Base-by-base conservation (phyloP, 192 early-diverging fungal species). In the Podila clonocystis region DNA sequence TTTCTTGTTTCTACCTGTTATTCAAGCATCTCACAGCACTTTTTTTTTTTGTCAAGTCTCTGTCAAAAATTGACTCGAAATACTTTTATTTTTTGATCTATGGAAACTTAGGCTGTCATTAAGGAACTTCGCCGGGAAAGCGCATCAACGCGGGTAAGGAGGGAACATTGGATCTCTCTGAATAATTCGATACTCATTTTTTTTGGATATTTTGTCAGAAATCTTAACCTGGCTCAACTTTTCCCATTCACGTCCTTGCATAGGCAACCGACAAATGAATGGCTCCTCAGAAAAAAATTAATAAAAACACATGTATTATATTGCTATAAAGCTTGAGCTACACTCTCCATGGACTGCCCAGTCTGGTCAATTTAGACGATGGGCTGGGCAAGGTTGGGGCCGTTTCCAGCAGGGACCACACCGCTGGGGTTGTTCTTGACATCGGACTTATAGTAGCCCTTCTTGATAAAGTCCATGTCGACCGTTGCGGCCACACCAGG, bases 391-490 rank as follows among this genome's bases (percentile, higher is more conserved):
- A 80, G 67, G 71, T 80, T 69, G 24, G 93, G 93, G 22, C 94
- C 94, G 48, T 86, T 90, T 66, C 90, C 90, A 17, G 90, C 82
- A 19, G 95, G 94, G 20, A 97, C 92, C 49, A 99, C 82, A 58
- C 89, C 88, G 29, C 82, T 89, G 4, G 98, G 98, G 83, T 99
- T 99, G 85, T 98, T 97, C 84, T 98, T 92, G 9, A 84, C 84
- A 79, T 98, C 96, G 50, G 90, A 91, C 88, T 90, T 86, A 75
- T 95, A 98, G 80, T 99, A 99, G 75, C 98, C 96, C 17, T 86
- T 67, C 84, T 98, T 99, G 89, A 99, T 99, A 82, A 98, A 97
- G 62, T 92, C 88, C 94, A 98, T 93, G 84, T 98, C 92, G 52
- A 98, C 93, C 5, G 98, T 98, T 24, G 92, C 91, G 6, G 83